phyloP scores from a whole-genome alignment of 768 basidiomycete genomes.

The Podaxis pistillaris region DNA sequence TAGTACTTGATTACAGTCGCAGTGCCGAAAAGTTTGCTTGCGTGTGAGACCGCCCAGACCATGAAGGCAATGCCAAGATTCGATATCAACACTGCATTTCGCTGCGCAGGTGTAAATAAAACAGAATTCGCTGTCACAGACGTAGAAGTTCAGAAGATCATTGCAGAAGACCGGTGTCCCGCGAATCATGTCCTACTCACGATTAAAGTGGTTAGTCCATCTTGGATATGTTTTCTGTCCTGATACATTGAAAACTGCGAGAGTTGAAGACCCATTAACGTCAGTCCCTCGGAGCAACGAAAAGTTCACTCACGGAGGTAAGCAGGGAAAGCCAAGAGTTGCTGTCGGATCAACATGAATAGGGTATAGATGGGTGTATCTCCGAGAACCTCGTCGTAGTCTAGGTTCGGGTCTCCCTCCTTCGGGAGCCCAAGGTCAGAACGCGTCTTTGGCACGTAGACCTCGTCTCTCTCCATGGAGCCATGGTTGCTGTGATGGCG shows the following conservation, averaged over 20 bases:
- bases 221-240: constrained; percentile 58
- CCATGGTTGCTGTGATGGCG: constrained; percentile 51
- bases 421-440: constrained; percentile 51
- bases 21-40: constrained; percentile 36
- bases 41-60: constrained; percentile 37
- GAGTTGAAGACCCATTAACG: constrained; percentile 1
- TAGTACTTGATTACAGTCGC: constrained; percentile 47
- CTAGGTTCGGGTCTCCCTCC: constrained; percentile 31
- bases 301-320: constrained; percentile 48
- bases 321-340: constrained; percentile 58
- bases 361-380: constrained; percentile 63
- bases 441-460: constrained; percentile 62
- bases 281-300: constrained; percentile 13
- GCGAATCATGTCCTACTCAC: constrained; percentile 33
- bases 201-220: constrained; percentile 68
- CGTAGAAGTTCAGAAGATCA: constrained; percentile 6
- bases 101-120: constrained; percentile 52
- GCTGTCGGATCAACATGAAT: constrained; percentile 53
- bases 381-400: constrained; percentile 55
- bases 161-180: neutral
- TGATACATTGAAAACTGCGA: constrained; percentile 58
- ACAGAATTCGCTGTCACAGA: constrained; percentile 46
- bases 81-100: constrained; percentile 51
- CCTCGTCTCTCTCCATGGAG: constrained; percentile 54
- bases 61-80: constrained; percentile 55